Base-by-base conservation (phyloP, 73 alveolate species). In the Durusdinium trenchii region DNA sequence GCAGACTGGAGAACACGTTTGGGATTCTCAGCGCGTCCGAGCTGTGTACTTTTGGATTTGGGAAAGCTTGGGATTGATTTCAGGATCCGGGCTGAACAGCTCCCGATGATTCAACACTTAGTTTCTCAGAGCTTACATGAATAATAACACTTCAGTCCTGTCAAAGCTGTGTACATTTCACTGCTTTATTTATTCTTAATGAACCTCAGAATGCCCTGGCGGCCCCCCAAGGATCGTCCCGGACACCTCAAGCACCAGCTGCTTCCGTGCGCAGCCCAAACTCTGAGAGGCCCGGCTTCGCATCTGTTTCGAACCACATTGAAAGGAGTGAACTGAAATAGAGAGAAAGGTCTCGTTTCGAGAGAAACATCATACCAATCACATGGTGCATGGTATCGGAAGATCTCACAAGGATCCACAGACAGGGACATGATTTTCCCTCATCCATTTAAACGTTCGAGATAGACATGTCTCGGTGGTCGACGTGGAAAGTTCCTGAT, bases 211-310 rank as follows among this genome's bases (percentile, higher is more conserved):
- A n/a, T n/a, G n/a, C n/a, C n/a, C n/a, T n/a, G n/a, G n/a, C n/a
- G n/a, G n/a, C n/a, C n/a, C n/a, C n/a, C n/a, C n/a, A n/a, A 90
- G 97, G 97, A 90, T 90, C 35, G 73, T 67, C 46, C 87, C 83
- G 36, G 97, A 90, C 87, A 47, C 54, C 42, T 64, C 97, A 28
- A 90, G 43, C 57, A 36, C 75, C 87, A 45, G 97, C 87, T 90
- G 97, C 82, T 90, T 90, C 86, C 50, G 46, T n/a, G 87, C 96
- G 9, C 86, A 71, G 50, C 97, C 97, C 30, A 90, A 90, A 57
- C 97, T 90, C 6, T 90, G 75, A 48, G 94, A 9, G 69, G 12
- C 73, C 73, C n/a, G 73, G 73, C 30, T 0, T 23, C n/a, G 73
- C 30, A 32, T 12, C 32, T 23, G 4, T 60, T 60, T 60, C 73